A percentile compares a stretch with the other conserved stretches of the same genome.
Evolutionary conservation across 805 yeast species (phyloP).

Genomic region (Starmerella vitae): DNA sequence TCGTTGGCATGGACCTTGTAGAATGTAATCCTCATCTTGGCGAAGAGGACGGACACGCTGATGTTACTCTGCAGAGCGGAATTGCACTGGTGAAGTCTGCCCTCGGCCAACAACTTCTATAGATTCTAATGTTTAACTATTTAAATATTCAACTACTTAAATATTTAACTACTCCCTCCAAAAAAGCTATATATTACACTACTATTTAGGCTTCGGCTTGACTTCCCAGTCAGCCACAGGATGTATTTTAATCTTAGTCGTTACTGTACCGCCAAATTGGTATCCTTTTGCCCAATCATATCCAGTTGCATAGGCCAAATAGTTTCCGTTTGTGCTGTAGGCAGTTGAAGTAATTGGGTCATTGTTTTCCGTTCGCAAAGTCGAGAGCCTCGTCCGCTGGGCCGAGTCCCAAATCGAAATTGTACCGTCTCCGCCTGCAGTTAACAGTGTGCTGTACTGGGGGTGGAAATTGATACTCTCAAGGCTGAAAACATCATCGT

Average conservation of each 20-base stretch:
- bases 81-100: constrained; percentile 89
- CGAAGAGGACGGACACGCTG: constrained; percentile 54
- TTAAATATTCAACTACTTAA: too few species aligned
- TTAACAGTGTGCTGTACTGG: constrained; percentile 73
- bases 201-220: constrained; percentile 27
- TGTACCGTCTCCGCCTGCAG: constrained; percentile 91
- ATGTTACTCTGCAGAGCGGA: constrained; percentile 81
- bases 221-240: constrained; percentile 77
- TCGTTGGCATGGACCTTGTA: constrained; percentile 79
- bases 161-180: too few species aligned
- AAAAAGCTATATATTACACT: too few species aligned
- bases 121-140: too few species aligned
- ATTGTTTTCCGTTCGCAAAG: constrained; percentile 26
- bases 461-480: constrained; percentile 82
- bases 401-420: constrained; percentile 95
- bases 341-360: constrained; percentile 57
- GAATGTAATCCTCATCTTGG: constrained; percentile 89
- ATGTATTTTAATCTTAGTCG: constrained; percentile 66
- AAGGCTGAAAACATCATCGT: constrained; percentile 61
- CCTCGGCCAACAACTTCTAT: constrained; percentile 75
- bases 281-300: constrained; percentile 91
- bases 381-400: constrained; percentile 69
- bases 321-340: constrained; percentile 70
- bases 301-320: constrained; percentile 81
- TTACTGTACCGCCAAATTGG: constrained; percentile 64